Base-by-base conservation (phyloP, 2,329 filamentous ascomycete species). In the Aspergillus quadrilineatus region DNA sequence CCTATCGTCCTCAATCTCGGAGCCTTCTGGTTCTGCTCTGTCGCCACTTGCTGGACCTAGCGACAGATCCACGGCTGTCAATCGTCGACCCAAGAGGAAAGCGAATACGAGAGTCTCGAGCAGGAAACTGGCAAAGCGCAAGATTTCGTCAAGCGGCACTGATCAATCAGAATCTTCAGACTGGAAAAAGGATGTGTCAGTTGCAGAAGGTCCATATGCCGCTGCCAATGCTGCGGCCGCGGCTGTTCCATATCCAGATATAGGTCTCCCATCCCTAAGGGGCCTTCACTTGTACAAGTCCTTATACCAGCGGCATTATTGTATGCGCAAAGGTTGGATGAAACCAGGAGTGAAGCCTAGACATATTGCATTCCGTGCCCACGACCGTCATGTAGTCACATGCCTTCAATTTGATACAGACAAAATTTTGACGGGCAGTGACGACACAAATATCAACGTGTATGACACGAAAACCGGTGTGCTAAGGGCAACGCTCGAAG, bases 351-450 rank as follows among this genome's bases (percentile, higher is more conserved):
- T 91, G 32, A 89, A 92, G 73, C 94, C 94, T 29, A 85, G 89
- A 45, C 94, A 99, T 66, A 88, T 99, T 57, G 94, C 94, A 4
- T 97, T 99, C 74, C 87, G 91, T n/a, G 94, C 94, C 4, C 94
- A 99, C 69, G 91, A 94, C 58, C 87, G 91, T 34, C 93, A 97
- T 76, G 94, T 99, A 59, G 96, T 99, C 51, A 99, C 94, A 14
- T 99, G 94, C 70, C 82, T 99, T 53, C 92, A 99, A 71, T 99
- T 99, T 67, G 94, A 99, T 69, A 90, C 92, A 48, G 92, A 99
- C 79, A 97, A 97, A 76, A 97, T 99, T 64, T 83, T 99, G 64
- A 99, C 94, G 1, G 94, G 94, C 28, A 97, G 93, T 69, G 94
- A 99, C 71, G 94, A 99, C 70, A 96, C 92, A 4, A 87, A 97